Conservation (phyloP, 2,329 filamentous ascomycete species). For the Colletotrichum tropicale region DNA sequence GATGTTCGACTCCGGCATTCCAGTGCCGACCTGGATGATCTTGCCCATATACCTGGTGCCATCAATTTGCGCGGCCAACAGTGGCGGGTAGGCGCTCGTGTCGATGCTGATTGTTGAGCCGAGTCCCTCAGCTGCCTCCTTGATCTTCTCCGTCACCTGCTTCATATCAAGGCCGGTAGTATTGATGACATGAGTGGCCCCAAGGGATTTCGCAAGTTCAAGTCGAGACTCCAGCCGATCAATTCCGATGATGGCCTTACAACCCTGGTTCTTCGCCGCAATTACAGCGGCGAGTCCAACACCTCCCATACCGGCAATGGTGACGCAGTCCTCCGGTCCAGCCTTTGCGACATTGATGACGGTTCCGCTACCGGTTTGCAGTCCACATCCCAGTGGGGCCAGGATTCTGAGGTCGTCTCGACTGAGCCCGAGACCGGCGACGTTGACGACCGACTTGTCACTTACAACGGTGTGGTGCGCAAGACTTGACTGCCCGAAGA, state of each 20-base stretch:
- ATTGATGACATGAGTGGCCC: conserved; percentile 35
- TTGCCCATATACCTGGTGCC: conserved; percentile 48
- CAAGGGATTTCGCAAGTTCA: conserved; percentile 30
- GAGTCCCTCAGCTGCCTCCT: conserved; percentile 45
- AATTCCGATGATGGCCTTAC: conserved; percentile 29
- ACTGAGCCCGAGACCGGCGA: neutral
- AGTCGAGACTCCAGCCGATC: conserved; percentile 23
- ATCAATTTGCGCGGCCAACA: conserved; percentile 42
- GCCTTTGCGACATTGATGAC: conserved; percentile 35
- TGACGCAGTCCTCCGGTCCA: conserved; percentile 27
- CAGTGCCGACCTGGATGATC: conserved; percentile 54
- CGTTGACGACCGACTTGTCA: conserved; percentile 30
- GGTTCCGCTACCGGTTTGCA: conserved; percentile 40
- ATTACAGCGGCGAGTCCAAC: conserved; percentile 40
- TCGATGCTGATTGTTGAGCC: conserved; percentile 53
- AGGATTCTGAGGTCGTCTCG: conserved; percentile 29
- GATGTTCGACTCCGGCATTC: conserved; percentile 45
- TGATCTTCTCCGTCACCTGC: conserved; percentile 30
- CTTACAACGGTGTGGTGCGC: conserved; percentile 32
- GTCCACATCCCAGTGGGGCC: conserved; percentile 38
- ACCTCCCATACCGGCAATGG: conserved; percentile 36
- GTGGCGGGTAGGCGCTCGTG: conserved; percentile 49
- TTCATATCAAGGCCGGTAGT: conserved; percentile 20
- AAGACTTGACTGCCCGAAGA: conserved; percentile 40
- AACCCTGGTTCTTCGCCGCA: conserved; percentile 30